Conservation (phyloP, 1,284 basidiomycete genomes). For the Volvariella surrecta region DNA sequence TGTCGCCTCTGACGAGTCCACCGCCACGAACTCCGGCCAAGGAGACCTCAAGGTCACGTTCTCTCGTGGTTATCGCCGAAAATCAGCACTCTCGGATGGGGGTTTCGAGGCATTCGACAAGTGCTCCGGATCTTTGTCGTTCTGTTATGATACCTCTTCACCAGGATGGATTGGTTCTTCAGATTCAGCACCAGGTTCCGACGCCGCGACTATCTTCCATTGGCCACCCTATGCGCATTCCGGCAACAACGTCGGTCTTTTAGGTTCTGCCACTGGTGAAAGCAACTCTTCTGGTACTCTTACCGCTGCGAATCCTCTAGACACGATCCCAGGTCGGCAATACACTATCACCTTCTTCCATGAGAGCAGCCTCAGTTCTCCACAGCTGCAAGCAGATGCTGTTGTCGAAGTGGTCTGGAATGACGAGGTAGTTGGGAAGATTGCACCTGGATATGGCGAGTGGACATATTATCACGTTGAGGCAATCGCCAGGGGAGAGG, state of each 20-base stretch:
- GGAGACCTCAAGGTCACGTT: constrained; percentile 21
- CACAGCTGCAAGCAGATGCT: constrained; percentile 14
- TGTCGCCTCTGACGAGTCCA: constrained; percentile 18
- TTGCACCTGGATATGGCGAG: constrained; percentile 12
- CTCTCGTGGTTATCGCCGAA: constrained; percentile 23
- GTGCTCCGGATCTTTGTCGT: constrained; percentile 13
- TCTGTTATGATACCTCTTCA: constrained; percentile 19
- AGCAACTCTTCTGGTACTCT: constrained; percentile 20
- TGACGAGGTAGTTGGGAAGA: constrained; percentile 12
- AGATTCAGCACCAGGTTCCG: constrained; percentile 12
- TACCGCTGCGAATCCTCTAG: constrained; percentile 13
- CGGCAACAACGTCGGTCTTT: constrained; percentile 19
- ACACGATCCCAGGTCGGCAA: constrained; percentile 14
- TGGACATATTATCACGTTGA: constrained; percentile 16
- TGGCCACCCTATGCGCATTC: constrained; percentile 19
- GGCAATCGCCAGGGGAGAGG: constrained; percentile 16
- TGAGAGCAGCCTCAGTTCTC: constrained; percentile 16
- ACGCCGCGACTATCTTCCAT: constrained; percentile 22
- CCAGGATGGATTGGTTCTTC: constrained; percentile 20
- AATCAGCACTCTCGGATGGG: constrained; percentile 15
- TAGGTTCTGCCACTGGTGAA: constrained; percentile 19
- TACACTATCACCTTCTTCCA: constrained; percentile 22
- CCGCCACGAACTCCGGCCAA: constrained; percentile 23
- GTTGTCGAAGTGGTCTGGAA: constrained; percentile 23
- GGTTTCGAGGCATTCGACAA: constrained; percentile 21